These are phyloP conservation scores for Sideroxylon spinosum DNA, from an alignment of 179 eudicot species.

Conservation along the genomic window DNA sequence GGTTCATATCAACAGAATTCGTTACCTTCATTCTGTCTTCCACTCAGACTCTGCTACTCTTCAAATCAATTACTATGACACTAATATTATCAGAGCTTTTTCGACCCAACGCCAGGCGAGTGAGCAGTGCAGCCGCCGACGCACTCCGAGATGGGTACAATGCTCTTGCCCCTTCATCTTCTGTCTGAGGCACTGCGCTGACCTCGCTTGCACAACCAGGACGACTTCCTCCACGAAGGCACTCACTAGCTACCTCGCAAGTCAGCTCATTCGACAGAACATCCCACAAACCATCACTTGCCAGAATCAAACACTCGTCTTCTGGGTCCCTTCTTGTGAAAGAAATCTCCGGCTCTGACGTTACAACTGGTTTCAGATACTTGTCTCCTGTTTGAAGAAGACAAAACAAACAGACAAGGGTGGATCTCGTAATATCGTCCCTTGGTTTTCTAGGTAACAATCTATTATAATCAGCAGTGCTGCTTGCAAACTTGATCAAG, in stretches of 20 bases:
- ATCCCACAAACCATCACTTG: slow-evolving; percentile 54
- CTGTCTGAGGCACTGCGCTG: not conserved
- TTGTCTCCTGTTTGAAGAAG: slow-evolving; percentile 37
- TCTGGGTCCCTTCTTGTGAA: slow-evolving; percentile 28
- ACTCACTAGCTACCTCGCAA: slow-evolving; percentile 34
- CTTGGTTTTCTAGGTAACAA: too few species aligned
- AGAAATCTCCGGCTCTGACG: slow-evolving; percentile 41
- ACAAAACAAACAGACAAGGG: not conserved
- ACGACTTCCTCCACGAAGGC: slow-evolving; percentile 24
- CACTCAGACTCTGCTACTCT: slow-evolving; percentile 19
- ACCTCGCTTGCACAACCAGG: not conserved
- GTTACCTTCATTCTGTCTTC: not conserved
- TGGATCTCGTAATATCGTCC: too few species aligned
- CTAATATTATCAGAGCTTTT: slow-evolving; percentile 43
- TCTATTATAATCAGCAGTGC: too few species aligned
- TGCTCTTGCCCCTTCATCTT: not conserved
- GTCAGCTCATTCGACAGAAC: slow-evolving; percentile 28
- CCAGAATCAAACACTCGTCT: slow-evolving; percentile 44
- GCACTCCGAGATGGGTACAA: slow-evolving; percentile 26
- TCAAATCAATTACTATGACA: slow-evolving; percentile 48
- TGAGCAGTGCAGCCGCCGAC: slow-evolving; percentile 41
- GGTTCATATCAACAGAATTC: not conserved
- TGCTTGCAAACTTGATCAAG: too few species aligned
- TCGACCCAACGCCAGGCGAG: slow-evolving; percentile 42
- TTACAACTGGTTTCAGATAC: slow-evolving; percentile 35